These are phyloP conservation scores for Colletotrichum chrysophilum DNA, from an alignment of 2,329 filamentous ascomycete genomes.

Conservation along the genomic window DNA sequence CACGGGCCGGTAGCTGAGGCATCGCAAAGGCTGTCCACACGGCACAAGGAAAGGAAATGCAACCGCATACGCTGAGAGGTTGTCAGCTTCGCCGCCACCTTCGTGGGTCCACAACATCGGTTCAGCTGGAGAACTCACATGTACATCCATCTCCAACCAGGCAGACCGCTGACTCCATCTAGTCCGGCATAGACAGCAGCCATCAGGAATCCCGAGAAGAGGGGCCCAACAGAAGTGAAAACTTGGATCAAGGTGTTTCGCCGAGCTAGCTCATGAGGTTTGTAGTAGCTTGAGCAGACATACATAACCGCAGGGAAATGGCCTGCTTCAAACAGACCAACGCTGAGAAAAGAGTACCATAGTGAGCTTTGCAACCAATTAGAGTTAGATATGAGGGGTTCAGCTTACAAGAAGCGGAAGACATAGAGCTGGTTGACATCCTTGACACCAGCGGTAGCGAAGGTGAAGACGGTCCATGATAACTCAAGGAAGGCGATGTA, in stretches of 20 bases:
- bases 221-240: slow-evolving; percentile 28
- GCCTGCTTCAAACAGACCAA: slow-evolving; percentile 33
- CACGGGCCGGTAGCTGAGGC: slow-evolving; percentile 28
- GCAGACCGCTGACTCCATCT: slow-evolving; percentile 24
- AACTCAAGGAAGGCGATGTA: slow-evolving; percentile 28
- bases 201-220: slow-evolving; percentile 32
- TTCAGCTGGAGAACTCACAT: slow-evolving; percentile 21
- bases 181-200: slow-evolving; percentile 26
- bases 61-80: slow-evolving; percentile 25
- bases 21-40: slow-evolving; percentile 30
- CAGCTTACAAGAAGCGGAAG: slow-evolving; percentile 28
- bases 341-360: neutral
- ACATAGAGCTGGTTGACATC: slow-evolving; percentile 28
- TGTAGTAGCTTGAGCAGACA: slow-evolving; percentile 33
- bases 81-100: neutral
- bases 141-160: slow-evolving; percentile 32
- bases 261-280: slow-evolving; percentile 32
- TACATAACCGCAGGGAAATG: slow-evolving; percentile 35
- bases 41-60: slow-evolving; percentile 28
- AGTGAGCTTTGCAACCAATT: too few relatives aligned
- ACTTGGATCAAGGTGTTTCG: slow-evolving; percentile 33
- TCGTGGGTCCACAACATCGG: neutral
- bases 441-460: slow-evolving; percentile 28
- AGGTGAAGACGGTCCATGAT: slow-evolving; percentile 29
- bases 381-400: neutral